Evolutionary conservation across 768 basidiomycete genomes (phyloP), one percentile per base, ranked within the genome.

Genomic region (Trametes cingulata): DNA sequence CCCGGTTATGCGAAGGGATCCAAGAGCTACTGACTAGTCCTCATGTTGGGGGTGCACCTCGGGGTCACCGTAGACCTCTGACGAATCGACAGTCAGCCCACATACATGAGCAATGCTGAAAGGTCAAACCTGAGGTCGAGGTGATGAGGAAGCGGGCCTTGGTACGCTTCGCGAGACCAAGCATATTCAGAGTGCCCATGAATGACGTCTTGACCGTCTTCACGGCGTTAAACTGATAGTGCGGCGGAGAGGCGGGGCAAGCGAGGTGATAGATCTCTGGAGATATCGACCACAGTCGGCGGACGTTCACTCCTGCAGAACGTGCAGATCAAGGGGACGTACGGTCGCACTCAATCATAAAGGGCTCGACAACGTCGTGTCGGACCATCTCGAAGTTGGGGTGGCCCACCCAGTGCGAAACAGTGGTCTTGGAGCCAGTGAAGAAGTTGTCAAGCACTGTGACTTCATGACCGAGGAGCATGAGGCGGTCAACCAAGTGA

Each of bases 261-360:
- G 97, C 97, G 45, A 99, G 85, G 73, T 99, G 96, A 75, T 98
- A 99, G 65, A 99, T 98, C 77, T 98, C 93, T 93, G 57, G 4
- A 19, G 25, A 56, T 36, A 17, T 3, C 36, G 46, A 19, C 20
- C 19, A 22, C 10, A 29, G 25, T 40, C 27, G 27, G 25, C 43
- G 40, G 60, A 42, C 58, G 48, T 54, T 33, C 15, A 50, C n/a
- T 33, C 25, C 6, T 22, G 49, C n/a, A 20, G 6, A 14, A 36
- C 0, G 25, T 24, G n/a, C 29, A 22, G 13, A 50, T 61, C 17
- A 27, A 33, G 8, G 56, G 36, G 13, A 80, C 91, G 70, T 70
- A 95, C 93, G 95, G 76, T 99, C 97, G 64, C 95, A 96, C 74
- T 99, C 97, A 73, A 97, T 96, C 88, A 96, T 91, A 78, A 97